Conservation (phyloP, 768 basidiomycete species). For the Russula earlei region DNA sequence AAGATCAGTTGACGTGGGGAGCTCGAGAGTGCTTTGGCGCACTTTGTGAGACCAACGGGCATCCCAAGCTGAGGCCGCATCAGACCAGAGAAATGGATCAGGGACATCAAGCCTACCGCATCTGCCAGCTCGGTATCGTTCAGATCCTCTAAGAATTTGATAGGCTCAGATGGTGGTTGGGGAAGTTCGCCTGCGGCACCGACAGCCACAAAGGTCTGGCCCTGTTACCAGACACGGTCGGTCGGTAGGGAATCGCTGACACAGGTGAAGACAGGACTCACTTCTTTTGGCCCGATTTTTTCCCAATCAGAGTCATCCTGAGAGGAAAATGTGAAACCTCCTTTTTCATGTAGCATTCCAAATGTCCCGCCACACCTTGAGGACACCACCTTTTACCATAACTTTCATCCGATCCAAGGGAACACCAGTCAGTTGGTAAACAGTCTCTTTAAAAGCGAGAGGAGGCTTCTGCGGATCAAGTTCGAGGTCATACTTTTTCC, state of each 20-base stretch:
- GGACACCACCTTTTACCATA: slow-evolving; percentile 85
- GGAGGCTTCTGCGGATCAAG: slow-evolving; percentile 68
- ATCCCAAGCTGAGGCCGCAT: slow-evolving; percentile 41
- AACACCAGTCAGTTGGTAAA: slow-evolving; percentile 78
- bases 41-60: slow-evolving; percentile 77
- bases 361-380: slow-evolving; percentile 52
- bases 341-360: background rate
- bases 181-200: slow-evolving; percentile 90
- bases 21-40: slow-evolving; percentile 19
- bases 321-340: background rate
- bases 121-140: slow-evolving; percentile 70
- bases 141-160: slow-evolving; percentile 91
- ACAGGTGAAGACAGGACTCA: slow-evolving; percentile 32
- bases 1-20: slow-evolving; percentile 25
- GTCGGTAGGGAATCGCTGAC: background rate
- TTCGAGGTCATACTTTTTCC: slow-evolving; percentile 60
- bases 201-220: slow-evolving; percentile 87
- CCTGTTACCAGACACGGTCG: slow-evolving; percentile 36
- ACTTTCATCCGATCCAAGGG: slow-evolving; percentile 93
- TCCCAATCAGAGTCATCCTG: slow-evolving; percentile 84
- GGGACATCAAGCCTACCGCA: slow-evolving; percentile 42
- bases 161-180: slow-evolving; percentile 68
- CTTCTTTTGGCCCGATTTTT: slow-evolving; percentile 76
- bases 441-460: slow-evolving; percentile 67
- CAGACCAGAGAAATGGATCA: background rate